Percentiles rank a stretch among this genome's conserved stretches.
Conservation (phyloP, 306 rosid genomes). For the Sechiopsis laciniata region DNA sequence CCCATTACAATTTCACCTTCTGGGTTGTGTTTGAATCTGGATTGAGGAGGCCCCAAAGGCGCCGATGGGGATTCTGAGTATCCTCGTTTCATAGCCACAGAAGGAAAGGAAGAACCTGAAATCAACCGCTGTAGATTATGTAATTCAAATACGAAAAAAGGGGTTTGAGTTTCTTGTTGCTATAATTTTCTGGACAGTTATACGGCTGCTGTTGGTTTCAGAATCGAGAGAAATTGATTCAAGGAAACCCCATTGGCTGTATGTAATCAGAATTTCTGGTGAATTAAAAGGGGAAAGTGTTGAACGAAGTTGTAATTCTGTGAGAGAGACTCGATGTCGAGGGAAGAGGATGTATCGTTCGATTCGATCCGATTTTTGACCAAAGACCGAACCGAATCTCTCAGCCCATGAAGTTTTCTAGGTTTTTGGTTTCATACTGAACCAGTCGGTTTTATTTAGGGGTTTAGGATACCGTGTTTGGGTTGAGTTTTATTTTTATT, state of each 20-base stretch:
- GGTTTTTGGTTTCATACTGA: no score
- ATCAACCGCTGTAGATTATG: neutral
- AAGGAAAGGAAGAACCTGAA: slow-evolving; percentile 13
- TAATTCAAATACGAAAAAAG: neutral
- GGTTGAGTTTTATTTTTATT: no score
- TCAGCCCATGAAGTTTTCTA: no score
- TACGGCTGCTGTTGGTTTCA: neutral
- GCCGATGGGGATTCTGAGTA: slow-evolving; percentile 63
- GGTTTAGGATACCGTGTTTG: no score
- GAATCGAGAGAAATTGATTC: neutral
- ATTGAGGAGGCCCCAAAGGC: slow-evolving; percentile 73
- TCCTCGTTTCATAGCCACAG: slow-evolving; percentile 70
- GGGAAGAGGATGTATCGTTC: no score
- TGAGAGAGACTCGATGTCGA: no score
- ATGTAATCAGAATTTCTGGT: neutral
- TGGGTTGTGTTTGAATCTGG: slow-evolving; percentile 64
- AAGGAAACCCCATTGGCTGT: neutral
- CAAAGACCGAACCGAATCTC: no score
- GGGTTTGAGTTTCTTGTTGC: neutral
- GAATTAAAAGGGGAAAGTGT: no score
- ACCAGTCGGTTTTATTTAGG: no score
- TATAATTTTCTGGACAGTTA: neutral
- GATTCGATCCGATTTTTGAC: no score
- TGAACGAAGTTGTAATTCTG: no score
- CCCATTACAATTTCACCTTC: slow-evolving; percentile 51